Evolutionary conservation across 2,329 filamentous ascomycete species (phyloP).

Genomic region (Monascus ruber): DNA sequence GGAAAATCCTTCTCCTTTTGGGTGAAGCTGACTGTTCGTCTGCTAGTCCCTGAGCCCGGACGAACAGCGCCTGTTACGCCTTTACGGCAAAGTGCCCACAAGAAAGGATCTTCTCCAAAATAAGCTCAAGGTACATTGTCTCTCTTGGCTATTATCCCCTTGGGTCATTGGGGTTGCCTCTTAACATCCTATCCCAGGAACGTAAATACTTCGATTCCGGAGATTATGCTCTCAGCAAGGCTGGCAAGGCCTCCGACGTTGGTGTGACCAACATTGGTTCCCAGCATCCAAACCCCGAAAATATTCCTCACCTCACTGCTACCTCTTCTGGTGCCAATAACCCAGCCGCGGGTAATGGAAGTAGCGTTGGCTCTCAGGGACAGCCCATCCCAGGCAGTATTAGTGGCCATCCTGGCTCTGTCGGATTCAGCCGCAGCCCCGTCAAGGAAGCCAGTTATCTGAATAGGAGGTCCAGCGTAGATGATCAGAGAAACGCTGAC

Average conservation of each 20-base stretch:
- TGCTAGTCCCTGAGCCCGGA: conserved; percentile 76
- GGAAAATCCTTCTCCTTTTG: neutral
- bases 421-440: conserved; percentile 55
- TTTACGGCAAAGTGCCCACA: conserved; percentile 95
- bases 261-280: conserved; percentile 89
- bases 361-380: conserved; percentile 18
- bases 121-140: conserved; percentile 63
- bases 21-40: neutral
- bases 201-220: conserved; percentile 98
- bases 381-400: conserved; percentile 34
- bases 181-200: conserved; percentile 43
- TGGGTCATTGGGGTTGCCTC: neutral
- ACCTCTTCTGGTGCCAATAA: conserved; percentile 39
- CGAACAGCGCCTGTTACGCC: conserved; percentile 89
- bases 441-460: conserved; percentile 85
- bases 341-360: conserved; percentile 22
- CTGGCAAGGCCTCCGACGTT: conserved; percentile 87
- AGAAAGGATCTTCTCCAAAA: conserved; percentile 95
- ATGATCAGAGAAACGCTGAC: conserved; percentile 40
- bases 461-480: conserved; percentile 66
- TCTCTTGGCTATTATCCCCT: neutral
- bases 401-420: conserved; percentile 26
- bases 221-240: conserved; percentile 93
- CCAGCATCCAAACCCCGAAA: conserved; percentile 88
- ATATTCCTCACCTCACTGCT: conserved; percentile 79